Evolutionary conservation across 2,329 filamentous ascomycete species (phyloP).

Genomic region (Lecanicillium sp.): DNA sequence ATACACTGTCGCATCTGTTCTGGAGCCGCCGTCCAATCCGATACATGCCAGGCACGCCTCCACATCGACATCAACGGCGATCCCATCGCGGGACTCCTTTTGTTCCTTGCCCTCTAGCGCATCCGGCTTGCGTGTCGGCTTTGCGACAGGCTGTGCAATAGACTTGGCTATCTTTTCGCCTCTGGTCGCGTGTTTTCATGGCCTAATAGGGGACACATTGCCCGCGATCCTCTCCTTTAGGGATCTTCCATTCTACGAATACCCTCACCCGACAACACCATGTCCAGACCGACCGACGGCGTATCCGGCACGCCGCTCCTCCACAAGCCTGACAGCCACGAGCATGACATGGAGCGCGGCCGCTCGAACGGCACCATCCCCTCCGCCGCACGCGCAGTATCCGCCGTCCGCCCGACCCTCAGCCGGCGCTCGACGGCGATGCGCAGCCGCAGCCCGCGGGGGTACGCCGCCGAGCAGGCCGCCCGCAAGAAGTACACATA

Average conservation of each 20-base stretch:
- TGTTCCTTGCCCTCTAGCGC: too few species aligned
- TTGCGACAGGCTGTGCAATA: not conserved
- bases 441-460: slow-evolving; percentile 69
- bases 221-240: not conserved
- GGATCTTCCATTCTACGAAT: not conserved
- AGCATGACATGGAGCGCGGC: slow-evolving; percentile 22
- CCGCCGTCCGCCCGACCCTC: slow-evolving; percentile 23
- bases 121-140: too few species aligned
- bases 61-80: not conserved
- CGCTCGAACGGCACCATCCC: slow-evolving; percentile 21
- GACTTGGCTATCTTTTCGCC: not conserved
- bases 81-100: not conserved
- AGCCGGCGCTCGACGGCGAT: slow-evolving; percentile 54
- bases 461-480: slow-evolving; percentile 28
- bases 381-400: slow-evolving; percentile 22
- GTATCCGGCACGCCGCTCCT: slow-evolving; percentile 39
- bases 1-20: not conserved
- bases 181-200: slow-evolving; percentile 7
- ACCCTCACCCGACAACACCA: slow-evolving; percentile 21
- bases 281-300: slow-evolving; percentile 41
- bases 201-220: not conserved
- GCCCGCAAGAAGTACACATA: slow-evolving; percentile 81
- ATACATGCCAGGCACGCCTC: slow-evolving; percentile 6
- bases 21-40: not conserved
- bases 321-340: slow-evolving; percentile 24